These are phyloP conservation scores for Phialophora expanda DNA, from an alignment of 2,329 filamentous ascomycete genomes.

Conservation along the genomic window DNA sequence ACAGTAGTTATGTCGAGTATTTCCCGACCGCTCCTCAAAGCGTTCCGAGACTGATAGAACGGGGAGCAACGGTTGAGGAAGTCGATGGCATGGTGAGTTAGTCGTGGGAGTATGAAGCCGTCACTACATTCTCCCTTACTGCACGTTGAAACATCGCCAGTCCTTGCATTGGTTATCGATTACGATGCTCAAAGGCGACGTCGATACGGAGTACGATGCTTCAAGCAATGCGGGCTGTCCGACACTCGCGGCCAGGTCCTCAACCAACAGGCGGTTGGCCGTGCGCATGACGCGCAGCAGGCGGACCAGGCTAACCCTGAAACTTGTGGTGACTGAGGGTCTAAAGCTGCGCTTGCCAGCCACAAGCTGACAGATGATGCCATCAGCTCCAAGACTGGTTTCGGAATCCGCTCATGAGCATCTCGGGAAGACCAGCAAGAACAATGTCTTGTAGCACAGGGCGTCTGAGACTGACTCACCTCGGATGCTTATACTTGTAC, in stretches of 20 bases:
- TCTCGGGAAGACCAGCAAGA: constrained; percentile 5
- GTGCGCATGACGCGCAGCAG: constrained; percentile 33
- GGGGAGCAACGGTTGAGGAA: background rate
- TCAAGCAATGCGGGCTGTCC: background rate
- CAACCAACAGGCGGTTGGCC: background rate
- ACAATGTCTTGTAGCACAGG: constrained; percentile 7
- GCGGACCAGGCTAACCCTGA: constrained; percentile 24
- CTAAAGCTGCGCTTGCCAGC: constrained; percentile 27
- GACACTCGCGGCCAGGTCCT: background rate
- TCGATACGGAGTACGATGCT: background rate
- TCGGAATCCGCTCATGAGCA: constrained; percentile 10
- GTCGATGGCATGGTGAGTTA: background rate
- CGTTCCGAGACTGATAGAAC: background rate
- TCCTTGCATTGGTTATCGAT: background rate
- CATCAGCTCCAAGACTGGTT: constrained; percentile 16
- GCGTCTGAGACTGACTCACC: constrained; percentile 17
- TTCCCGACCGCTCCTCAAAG: background rate
- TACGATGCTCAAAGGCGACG: background rate
- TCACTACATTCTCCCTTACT: background rate
- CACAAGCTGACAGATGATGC: constrained; percentile 32
- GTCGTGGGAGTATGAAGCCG: background rate
- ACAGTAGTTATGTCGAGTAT: background rate
- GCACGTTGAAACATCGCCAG: background rate
- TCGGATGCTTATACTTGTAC: constrained; percentile 3
- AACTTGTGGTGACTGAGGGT: constrained; percentile 22